Base-by-base conservation (phyloP, 2,329 filamentous ascomycete genomes). In the Amylocarpus encephaloides region DNA sequence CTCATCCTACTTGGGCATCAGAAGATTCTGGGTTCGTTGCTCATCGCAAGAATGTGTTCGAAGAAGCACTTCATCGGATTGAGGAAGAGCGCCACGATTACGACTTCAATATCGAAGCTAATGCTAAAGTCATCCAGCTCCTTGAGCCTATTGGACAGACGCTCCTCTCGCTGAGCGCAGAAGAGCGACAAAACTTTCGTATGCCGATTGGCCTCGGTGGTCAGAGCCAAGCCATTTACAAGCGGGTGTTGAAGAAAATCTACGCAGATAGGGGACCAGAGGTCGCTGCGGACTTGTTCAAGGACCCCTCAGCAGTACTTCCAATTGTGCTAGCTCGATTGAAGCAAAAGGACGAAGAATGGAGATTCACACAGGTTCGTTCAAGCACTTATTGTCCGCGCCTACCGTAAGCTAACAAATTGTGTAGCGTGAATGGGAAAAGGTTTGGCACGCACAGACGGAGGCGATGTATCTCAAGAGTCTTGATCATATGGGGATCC, bases 71-170 rank as follows among this genome's bases (percentile, higher is more conserved):
- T 7, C 93, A 98, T 66, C 80, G 93, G 16, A 96, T 98, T 53
- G 93, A 98, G 69, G 93, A 98, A 69, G 93, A 98, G 67, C 86
- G 93, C 4, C 93, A 98, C 65, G 93, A 98, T 65, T 98, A 98
- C 62, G 93, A 98, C 68, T 95, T 94, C 71, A 93, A 96, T 65
- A 97, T 98, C 47, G 93, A 98, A 70, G 88, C 89, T 7, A 95
- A 93, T 64, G 81, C 86, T 53, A 91, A 95, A 59, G 96, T 93
- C 44, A 95, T 98, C 52, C 93, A 97, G 68, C 82, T 98, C 4
- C 80, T 98, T 36, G 92, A 97, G 66, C 93, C 93, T 0, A 88
- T 97, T 51, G 90, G 89, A 1, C 90, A 95, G 64, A 86, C 94
- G 63, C 87, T 98, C 69, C 76, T 91, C 13, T 83, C 86, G 38